Evolutionary conservation across 495 filamentous ascomycete species (phyloP).

Genomic region (Neurospora sp.): DNA sequence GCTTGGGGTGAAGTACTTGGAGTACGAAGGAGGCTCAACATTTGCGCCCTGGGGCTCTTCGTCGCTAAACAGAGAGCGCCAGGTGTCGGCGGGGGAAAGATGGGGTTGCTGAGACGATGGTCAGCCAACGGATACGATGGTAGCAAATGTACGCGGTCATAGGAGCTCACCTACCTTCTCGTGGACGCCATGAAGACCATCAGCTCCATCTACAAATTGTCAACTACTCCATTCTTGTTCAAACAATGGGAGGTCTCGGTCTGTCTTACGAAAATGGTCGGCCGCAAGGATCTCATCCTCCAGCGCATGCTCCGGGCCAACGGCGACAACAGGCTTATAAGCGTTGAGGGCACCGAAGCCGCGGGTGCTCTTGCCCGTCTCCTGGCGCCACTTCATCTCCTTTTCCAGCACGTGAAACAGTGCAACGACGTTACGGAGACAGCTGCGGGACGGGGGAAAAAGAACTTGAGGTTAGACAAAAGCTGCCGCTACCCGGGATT

Average conservation of each 20-base stretch:
- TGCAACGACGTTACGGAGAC: constrained; percentile 79
- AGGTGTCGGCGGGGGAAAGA: constrained; percentile 69
- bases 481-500: background rate
- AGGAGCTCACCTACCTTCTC: constrained; percentile 45
- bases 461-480: constrained; percentile 2
- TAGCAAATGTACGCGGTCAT: background rate
- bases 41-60: constrained; percentile 23
- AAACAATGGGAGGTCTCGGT: background rate
- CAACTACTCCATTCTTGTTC: background rate
- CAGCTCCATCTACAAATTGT: constrained; percentile 58
- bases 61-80: constrained; percentile 71
- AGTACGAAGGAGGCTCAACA: constrained; percentile 29
- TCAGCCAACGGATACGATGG: background rate
- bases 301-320: constrained; percentile 77
- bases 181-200: constrained; percentile 90
- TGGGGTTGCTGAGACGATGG: constrained; percentile 61
- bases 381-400: constrained; percentile 74
- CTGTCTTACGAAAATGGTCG: constrained; percentile 72
- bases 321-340: constrained; percentile 69
- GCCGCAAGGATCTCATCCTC: constrained; percentile 75
- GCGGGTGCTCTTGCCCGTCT: constrained; percentile 44
- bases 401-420: constrained; percentile 89
- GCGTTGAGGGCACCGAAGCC: constrained; percentile 59
- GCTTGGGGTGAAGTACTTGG: constrained; percentile 60
- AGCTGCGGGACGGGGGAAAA: constrained; percentile 40